phyloP scores from a whole-genome alignment of 345 rosid species.

The Brassica juncea region DNA sequence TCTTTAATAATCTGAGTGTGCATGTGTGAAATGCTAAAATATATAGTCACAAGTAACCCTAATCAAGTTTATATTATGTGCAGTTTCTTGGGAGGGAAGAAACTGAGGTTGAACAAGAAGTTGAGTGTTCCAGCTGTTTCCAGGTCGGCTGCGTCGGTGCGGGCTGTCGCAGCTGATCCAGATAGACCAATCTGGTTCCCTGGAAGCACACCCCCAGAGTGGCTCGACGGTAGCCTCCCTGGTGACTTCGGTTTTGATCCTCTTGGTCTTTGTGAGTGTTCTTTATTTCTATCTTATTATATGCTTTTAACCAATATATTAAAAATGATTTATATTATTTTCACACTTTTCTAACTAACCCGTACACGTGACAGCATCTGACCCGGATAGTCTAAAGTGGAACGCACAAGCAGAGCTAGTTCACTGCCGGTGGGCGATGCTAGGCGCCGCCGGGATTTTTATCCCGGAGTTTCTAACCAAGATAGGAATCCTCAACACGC shows the following conservation, averaged over 20 bases:
- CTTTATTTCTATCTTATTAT: background rate
- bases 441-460: conserved; percentile 95
- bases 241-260: conserved; percentile 99
- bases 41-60: background rate
- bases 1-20: background rate
- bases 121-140: conserved; percentile 42
- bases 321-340: background rate
- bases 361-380: conserved; percentile 60
- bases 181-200: conserved; percentile 98
- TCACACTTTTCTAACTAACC: background rate
- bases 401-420: conserved; percentile 86
- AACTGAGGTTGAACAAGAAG: conserved; percentile 53
- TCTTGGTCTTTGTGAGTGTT: conserved; percentile 76
- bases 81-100: conserved; percentile 83
- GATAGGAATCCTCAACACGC: conserved; percentile 84
- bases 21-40: background rate
- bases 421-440: conserved; percentile 99
- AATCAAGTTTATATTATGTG: conserved; percentile 18
- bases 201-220: conserved; percentile 92
- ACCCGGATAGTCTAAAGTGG: conserved; percentile 90
- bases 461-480: conserved; percentile 93
- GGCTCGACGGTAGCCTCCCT: conserved; percentile 98
- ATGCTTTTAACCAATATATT: background rate
- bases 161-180: conserved; percentile 74
- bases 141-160: conserved; percentile 52